A percentile compares a stretch with the other conserved stretches of the same genome.
Conservation (phyloP, 1,284 basidiomycete genomes). For the Boletus semigastroideus region DNA sequence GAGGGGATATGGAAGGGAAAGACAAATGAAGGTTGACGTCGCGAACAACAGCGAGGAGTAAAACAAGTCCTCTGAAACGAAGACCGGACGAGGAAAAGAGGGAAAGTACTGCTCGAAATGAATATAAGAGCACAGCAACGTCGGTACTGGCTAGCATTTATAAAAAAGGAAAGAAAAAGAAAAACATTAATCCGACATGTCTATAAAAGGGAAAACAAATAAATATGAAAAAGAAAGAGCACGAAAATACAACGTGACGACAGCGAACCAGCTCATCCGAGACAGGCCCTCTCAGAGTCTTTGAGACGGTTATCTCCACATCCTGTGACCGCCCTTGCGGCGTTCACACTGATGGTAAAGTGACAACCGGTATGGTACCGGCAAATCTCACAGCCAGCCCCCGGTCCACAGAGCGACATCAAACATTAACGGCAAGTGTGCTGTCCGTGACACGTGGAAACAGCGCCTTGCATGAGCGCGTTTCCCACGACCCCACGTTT, state of each 20-base stretch:
- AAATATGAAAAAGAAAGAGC: conserved; percentile 9
- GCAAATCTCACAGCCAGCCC: conserved; percentile 17
- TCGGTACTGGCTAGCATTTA: conserved; percentile 15
- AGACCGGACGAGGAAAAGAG: conserved; percentile 30
- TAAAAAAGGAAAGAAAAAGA: conserved; percentile 16
- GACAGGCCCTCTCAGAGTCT: conserved; percentile 20
- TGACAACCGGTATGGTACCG: conserved; percentile 18
- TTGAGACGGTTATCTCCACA: conserved; percentile 25
- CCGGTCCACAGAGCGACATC: background rate
- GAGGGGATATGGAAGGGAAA: conserved; percentile 33
- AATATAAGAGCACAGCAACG: conserved; percentile 34
- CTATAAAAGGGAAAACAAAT: conserved; percentile 10
- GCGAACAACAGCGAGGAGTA: conserved; percentile 34
- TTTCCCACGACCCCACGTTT: conserved; percentile 61
- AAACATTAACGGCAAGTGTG: background rate
- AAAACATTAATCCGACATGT: conserved; percentile 19
- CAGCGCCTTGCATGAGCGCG: conserved; percentile 15
- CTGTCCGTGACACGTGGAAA: conserved; percentile 16
- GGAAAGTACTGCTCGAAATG: conserved; percentile 21
- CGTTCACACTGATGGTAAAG: conserved; percentile 16
- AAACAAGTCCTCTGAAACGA: conserved; percentile 27
- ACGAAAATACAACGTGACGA: conserved; percentile 18
- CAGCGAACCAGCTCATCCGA: conserved; percentile 31
- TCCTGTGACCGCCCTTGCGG: conserved; percentile 14
- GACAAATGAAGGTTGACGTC: conserved; percentile 21